Percentiles rank a stretch among this genome's conserved stretches.
phyloP scores from a whole-genome alignment of 306 rosid species.

The Gastrolobium villosum region DNA sequence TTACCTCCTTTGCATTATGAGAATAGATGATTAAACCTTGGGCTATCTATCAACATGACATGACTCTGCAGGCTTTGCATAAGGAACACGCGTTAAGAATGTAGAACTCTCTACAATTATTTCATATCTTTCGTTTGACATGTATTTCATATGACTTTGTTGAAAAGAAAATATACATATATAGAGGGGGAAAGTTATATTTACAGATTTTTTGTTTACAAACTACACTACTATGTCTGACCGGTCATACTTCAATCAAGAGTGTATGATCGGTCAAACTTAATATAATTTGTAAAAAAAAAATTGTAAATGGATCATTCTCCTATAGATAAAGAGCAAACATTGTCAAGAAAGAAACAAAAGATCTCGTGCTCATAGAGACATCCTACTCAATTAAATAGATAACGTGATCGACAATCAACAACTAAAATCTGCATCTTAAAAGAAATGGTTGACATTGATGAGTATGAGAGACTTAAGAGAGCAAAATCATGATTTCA shows the following conservation, averaged over 20 bases:
- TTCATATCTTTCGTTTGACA: neutral
- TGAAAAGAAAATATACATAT: neutral
- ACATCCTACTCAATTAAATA: neutral
- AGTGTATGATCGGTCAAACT: too few species aligned
- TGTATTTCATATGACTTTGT: neutral
- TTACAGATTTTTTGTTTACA: too few species aligned
- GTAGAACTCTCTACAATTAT: slow-evolving; percentile 5
- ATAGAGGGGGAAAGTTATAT: too few species aligned
- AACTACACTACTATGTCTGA: too few species aligned
- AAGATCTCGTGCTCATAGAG: neutral
- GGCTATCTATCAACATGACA: too few species aligned
- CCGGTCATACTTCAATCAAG: too few species aligned
- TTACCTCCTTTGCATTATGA: too few species aligned
- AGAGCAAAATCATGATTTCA: slow-evolving; percentile 19
- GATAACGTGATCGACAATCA: neutral
- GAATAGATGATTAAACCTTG: too few species aligned
- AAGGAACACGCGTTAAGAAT: neutral
- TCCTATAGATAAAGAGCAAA: too few species aligned
- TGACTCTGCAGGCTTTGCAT: too few species aligned
- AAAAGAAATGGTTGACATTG: slow-evolving; percentile 4
- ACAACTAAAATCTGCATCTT: neutral
- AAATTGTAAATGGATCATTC: too few species aligned
- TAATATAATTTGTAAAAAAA: too few species aligned
- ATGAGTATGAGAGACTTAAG: neutral
- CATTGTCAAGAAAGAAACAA: neutral